These are phyloP conservation scores for Linum tenue DNA, from an alignment of 345 rosid genomes.

Conservation along the genomic window DNA sequence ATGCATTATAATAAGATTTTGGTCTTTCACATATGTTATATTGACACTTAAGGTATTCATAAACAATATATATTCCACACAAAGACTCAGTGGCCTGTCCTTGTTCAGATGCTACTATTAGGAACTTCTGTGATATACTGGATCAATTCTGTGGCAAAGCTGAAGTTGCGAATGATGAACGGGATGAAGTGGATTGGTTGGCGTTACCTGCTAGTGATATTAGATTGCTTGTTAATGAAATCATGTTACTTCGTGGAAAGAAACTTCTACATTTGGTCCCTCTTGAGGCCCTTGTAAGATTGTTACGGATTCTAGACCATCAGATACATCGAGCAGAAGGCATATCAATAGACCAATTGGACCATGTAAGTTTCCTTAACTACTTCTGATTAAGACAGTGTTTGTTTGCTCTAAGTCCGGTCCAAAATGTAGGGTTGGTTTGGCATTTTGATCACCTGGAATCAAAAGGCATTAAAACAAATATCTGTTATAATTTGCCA, in stretches of 20 bases:
- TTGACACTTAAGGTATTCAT: conserved; percentile 2
- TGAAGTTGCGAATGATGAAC: conserved; percentile 72
- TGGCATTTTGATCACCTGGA: too few relatives aligned
- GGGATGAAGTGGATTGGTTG: conserved; percentile 79
- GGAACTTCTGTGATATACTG: conserved; percentile 59
- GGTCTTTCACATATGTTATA: not conserved
- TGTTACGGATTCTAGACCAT: conserved; percentile 69
- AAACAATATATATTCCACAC: not conserved
- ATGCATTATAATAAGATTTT: conserved; percentile 13
- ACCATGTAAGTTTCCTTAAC: conserved; percentile 46
- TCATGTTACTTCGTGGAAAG: conserved; percentile 64
- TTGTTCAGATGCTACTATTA: conserved; percentile 50
- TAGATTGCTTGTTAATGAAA: conserved; percentile 70
- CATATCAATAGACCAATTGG: conserved; percentile 54
- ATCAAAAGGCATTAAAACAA: not conserved
- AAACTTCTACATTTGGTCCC: conserved; percentile 82
- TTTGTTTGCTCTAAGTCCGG: not conserved
- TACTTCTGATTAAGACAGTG: not conserved
- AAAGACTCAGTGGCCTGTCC: conserved; percentile 2
- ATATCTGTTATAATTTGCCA: too few relatives aligned
- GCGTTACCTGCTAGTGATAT: conserved; percentile 57
- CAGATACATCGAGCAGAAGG: conserved; percentile 99
- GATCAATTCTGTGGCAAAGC: conserved; percentile 82
- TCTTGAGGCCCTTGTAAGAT: conserved; percentile 62
- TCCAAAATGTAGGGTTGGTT: too few relatives aligned